Base-by-base conservation (phyloP, 176 grass and related monocot genomes). In the Cymbopogon citratus region DNA sequence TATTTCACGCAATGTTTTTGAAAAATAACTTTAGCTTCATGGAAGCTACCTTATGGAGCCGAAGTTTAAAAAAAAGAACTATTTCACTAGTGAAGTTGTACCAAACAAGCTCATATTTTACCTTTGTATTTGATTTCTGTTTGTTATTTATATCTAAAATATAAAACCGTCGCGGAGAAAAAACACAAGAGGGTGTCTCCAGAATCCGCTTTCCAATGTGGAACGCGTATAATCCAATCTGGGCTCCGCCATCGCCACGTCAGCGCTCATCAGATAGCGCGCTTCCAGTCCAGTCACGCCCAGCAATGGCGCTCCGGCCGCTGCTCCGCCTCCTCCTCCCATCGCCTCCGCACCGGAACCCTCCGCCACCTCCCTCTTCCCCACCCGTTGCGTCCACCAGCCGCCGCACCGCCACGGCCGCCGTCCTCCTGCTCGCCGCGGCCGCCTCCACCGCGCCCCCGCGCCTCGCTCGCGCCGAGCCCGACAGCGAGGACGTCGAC, bases 281-380 rank as follows among this genome's bases (percentile, higher is more conserved):
- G 74, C 62, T 34, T 23, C 54, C 21, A 57, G 54, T 57, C 9
- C 9, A 57, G 21, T 21, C 18, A 23, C 80, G 65, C 67, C 1
- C 38, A 46, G 18, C 9, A 38, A 90, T 81, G 83, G 79, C 84
- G 66, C 68, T 81, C 71, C 82, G 77, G 41, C 81, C 49, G 46
- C 81, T 74, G 61, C 81, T 84, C 39, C 81, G 62, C 38, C 75
- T 88, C 59, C 75, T 88, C 45, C 80, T 60, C 39, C 76, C 69
- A 4, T 54, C 75, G 70, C 15, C 86, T 80, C 48, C 27, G 24
- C 68, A 25, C 44, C 45, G 28, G 36, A 45, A 29, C 76, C 25
- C 16, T 64, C 61, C 28, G 7, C 9, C 61, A 0, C 51, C 63
- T 4, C 18, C 64, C 6, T 39, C 61, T 18, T 7, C 13, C 36